Percentiles rank a stretch among this genome's conserved stretches.
Evolutionary conservation across 768 basidiomycete genomes (phyloP).

Genomic region (Tricholoma matsutake): DNA sequence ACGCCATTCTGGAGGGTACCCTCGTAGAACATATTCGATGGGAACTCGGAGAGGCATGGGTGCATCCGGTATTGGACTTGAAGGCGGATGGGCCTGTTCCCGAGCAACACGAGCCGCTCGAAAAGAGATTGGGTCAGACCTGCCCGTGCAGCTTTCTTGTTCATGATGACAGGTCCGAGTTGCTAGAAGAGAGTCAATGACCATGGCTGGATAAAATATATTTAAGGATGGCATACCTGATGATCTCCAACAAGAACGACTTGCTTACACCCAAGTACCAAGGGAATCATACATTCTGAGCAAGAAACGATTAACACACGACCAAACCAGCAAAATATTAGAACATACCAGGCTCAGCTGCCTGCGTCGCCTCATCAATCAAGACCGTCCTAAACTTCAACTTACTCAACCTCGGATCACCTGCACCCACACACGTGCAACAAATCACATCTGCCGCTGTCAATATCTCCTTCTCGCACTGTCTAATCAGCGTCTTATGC

Average conservation of each 20-base stretch:
- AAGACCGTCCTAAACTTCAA: slow-evolving; percentile 98
- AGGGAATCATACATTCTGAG: slow-evolving; percentile 97
- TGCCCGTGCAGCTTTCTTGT: slow-evolving; percentile 99
- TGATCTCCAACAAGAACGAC: slow-evolving; percentile 98
- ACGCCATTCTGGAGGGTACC: slow-evolving; percentile 99
- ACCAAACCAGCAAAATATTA: slow-evolving; percentile 1
- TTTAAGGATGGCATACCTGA: slow-evolving; percentile 39
- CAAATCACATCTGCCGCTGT: slow-evolving; percentile 96
- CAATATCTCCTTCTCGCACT: slow-evolving; percentile 97
- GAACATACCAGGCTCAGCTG: slow-evolving; percentile 86
- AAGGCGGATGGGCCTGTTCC: slow-evolving; percentile 94
- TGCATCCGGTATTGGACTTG: slow-evolving; percentile 99
- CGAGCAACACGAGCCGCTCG: slow-evolving; percentile 92
- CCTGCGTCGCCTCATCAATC: slow-evolving; percentile 98
- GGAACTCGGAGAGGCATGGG: slow-evolving; percentile 98
- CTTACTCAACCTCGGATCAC: slow-evolving; percentile 94
- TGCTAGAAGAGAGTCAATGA: slow-evolving; percentile 44
- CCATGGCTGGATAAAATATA: background rate
- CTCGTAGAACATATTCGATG: slow-evolving; percentile 99
- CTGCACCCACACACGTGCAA: slow-evolving; percentile 96
- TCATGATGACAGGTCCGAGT: slow-evolving; percentile 99
- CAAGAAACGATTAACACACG: slow-evolving; percentile 14
- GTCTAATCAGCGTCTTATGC: slow-evolving; percentile 92
- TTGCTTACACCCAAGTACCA: slow-evolving; percentile 97
- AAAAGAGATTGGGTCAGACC: slow-evolving; percentile 98